phyloP scores from a whole-genome alignment of 768 basidiomycete genomes.

The Lentinula aciculospora region DNA sequence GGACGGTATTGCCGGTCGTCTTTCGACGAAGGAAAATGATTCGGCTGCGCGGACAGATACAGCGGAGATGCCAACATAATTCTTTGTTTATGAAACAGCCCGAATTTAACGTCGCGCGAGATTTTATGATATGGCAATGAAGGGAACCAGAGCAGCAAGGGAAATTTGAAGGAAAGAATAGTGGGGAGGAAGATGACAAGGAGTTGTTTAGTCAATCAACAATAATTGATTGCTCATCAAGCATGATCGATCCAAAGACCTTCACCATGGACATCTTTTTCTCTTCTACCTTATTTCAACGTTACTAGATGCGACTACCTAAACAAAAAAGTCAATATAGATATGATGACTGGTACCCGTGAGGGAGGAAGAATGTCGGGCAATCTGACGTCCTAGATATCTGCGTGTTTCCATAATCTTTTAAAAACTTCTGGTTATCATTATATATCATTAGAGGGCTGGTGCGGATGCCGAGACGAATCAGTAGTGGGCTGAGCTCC shows the following conservation, averaged over 20 bases:
- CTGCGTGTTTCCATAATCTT: too few relatives aligned
- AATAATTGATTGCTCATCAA: not conserved
- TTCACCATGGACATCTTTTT: too few relatives aligned
- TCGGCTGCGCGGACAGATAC: not conserved
- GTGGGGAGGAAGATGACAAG: not conserved
- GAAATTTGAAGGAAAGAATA: not conserved
- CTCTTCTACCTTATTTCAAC: too few relatives aligned
- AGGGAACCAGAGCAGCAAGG: not conserved
- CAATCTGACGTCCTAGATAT: too few relatives aligned
- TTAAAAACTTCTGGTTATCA: too few relatives aligned
- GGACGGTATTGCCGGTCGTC: constrained; percentile 56
- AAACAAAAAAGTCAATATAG: too few relatives aligned
- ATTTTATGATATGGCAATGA: not conserved
- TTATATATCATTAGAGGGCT: too few relatives aligned
- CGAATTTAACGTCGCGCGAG: not conserved
- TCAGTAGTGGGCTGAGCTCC: too few relatives aligned
- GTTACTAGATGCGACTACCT: too few relatives aligned
- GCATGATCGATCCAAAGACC: not conserved
- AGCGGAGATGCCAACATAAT: constrained; percentile 5
- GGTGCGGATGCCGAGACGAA: too few relatives aligned
- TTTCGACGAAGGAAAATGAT: constrained; percentile 28
- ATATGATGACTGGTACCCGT: too few relatives aligned
- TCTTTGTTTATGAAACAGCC: not conserved
- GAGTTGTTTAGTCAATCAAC: not conserved
- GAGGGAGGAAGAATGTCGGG: too few relatives aligned